A percentile compares a stretch with the other conserved stretches of the same genome.
Conservation (phyloP, 164 flowering plant species). For the Kingdonia uniflora region DNA sequence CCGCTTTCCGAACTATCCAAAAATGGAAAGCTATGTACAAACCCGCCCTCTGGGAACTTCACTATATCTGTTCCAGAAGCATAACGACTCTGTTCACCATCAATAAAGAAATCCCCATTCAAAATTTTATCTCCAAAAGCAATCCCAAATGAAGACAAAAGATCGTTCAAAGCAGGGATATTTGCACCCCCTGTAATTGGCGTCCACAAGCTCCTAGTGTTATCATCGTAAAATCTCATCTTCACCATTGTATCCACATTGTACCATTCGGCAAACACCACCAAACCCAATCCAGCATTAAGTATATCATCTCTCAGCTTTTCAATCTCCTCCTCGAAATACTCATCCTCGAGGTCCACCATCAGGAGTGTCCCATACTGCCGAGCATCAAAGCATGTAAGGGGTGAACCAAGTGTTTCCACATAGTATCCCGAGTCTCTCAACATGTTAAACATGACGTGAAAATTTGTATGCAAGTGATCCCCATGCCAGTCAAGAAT, state of each 20-base stretch:
- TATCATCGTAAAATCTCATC: conserved; percentile 98
- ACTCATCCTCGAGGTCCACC: conserved; percentile 98
- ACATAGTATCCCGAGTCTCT: conserved; percentile 87
- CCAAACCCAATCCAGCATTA: conserved; percentile 72
- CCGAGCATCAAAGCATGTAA: conserved; percentile 98
- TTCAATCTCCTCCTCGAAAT: conserved; percentile 72
- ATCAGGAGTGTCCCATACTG: conserved; percentile 92
- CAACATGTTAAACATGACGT: conserved; percentile 86
- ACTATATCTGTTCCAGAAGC: conserved; percentile 95
- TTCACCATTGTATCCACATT: conserved; percentile 97
- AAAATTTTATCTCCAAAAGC: conserved; percentile 96
- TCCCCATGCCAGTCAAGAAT: conserved; percentile 99
- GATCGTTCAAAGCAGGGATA: conserved; percentile 92
- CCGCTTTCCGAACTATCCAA: conserved; percentile 88
- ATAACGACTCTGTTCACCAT: conserved; percentile 89
- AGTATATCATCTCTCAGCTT: conserved; percentile 79
- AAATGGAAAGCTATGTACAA: conserved; percentile 77
- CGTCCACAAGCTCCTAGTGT: conserved; percentile 99
- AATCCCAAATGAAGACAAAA: conserved; percentile 89
- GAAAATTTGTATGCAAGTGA: conserved; percentile 94
- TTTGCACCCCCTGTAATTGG: conserved; percentile 98
- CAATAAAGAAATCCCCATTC: conserved; percentile 85
- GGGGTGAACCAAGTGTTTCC: conserved; percentile 95
- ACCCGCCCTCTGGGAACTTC: conserved; percentile 79
- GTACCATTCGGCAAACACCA: conserved; percentile 96